phyloP scores from a whole-genome alignment of 805 yeast genomes.

The Yamadazyma akitaensis region DNA sequence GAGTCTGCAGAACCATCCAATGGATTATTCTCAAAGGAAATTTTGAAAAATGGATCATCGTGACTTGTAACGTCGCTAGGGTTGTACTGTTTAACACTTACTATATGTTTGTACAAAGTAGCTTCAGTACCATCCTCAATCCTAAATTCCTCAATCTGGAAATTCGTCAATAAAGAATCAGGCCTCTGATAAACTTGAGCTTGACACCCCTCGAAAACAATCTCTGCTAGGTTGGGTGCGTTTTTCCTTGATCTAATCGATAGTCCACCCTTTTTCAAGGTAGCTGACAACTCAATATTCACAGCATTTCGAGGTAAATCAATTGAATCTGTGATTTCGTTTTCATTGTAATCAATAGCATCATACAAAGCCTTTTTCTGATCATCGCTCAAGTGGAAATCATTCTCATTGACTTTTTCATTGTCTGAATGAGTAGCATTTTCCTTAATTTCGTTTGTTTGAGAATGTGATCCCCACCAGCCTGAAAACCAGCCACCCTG shows the following conservation, averaged over 20 bases:
- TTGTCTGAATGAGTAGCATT: background rate
- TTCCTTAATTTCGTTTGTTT: conserved; percentile 7
- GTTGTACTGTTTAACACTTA: conserved; percentile 69
- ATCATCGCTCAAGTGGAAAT: conserved; percentile 63
- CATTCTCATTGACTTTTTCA: conserved; percentile 17
- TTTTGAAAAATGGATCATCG: conserved; percentile 71
- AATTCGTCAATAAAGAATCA: conserved; percentile 68
- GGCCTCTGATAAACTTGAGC: conserved; percentile 72
- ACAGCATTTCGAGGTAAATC: conserved; percentile 74
- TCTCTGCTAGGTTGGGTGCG: conserved; percentile 59
- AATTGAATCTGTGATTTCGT: conserved; percentile 44
- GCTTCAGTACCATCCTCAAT: conserved; percentile 83
- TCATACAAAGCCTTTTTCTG: conserved; percentile 87
- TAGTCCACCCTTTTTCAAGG: conserved; percentile 74
- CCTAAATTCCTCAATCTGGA: conserved; percentile 75
- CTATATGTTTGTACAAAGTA: conserved; percentile 81
- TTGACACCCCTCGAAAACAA: conserved; percentile 78
- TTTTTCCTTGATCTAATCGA: conserved; percentile 47
- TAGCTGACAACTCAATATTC: conserved; percentile 62
- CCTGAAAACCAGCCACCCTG: conserved; percentile 63
- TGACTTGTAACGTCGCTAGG: background rate
- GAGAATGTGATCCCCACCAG: conserved; percentile 52
- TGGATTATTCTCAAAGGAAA: conserved; percentile 84
- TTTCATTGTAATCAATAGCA: conserved; percentile 87
- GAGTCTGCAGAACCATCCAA: conserved; percentile 82